Evolutionary conservation across 805 yeast species (phyloP).

Genomic region (Wickerhamiella vanderwaltii): DNA sequence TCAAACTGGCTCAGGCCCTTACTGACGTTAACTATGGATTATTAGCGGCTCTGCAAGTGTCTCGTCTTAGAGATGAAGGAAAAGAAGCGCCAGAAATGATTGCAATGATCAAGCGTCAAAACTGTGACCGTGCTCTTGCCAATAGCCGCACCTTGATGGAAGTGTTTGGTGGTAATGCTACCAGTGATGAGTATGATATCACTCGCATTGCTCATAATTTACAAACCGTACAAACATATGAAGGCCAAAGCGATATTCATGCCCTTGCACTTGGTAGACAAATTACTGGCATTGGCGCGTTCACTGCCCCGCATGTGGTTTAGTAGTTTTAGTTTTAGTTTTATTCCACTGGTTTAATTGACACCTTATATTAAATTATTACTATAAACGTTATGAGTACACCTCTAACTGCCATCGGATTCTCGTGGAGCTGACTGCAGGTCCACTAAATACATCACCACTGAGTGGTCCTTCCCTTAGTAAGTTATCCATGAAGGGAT

Average conservation of each 20-base stretch:
- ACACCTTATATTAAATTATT: not conserved
- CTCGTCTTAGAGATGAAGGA: conserved; percentile 31
- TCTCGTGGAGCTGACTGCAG: no score
- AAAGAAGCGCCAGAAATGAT: conserved; percentile 33
- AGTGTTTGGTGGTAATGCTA: conserved; percentile 35
- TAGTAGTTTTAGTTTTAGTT: no score
- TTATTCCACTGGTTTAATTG: no score
- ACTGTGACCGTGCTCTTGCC: conserved; percentile 32
- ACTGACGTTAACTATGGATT: conserved; percentile 33
- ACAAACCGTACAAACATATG: conserved; percentile 36
- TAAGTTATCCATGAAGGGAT: no score
- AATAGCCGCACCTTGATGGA: conserved; percentile 32
- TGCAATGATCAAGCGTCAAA: conserved; percentile 33
- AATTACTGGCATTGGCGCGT: conserved; percentile 32
- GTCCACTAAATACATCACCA: no score
- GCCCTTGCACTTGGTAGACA: conserved; percentile 33
- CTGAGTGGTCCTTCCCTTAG: no score
- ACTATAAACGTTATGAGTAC: not conserved
- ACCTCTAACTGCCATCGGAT: no score
- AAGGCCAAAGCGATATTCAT: conserved; percentile 36
- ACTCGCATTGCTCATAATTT: conserved; percentile 33
- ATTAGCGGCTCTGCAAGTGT: conserved; percentile 32
- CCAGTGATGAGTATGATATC: conserved; percentile 35
- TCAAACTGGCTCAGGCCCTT: conserved; percentile 33
- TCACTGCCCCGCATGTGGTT: conserved; percentile 12